A percentile compares a stretch with the other conserved stretches of the same genome.
Conservation (phyloP, 2,329 filamentous ascomycete genomes). For the Gliomastix tumulicola region DNA sequence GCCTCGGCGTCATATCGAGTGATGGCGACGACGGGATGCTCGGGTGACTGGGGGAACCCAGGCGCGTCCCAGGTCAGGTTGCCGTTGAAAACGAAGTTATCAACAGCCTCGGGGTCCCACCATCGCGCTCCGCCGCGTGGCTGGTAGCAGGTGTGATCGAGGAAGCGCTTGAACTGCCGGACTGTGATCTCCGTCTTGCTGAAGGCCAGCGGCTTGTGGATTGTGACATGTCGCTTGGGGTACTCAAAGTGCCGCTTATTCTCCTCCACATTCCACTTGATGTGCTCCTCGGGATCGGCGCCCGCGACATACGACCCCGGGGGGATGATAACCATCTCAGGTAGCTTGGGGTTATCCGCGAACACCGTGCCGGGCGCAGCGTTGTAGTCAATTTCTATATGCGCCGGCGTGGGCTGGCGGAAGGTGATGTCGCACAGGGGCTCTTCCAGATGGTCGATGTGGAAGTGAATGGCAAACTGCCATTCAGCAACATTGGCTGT, state of each 20-base stretch:
- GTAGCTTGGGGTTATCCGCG: constrained; percentile 1
- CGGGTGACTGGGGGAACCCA: constrained; percentile 6
- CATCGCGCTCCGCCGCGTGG: constrained; percentile 7
- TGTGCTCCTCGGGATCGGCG: constrained; percentile 5
- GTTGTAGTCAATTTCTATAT: background rate
- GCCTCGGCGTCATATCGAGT: constrained; percentile 7
- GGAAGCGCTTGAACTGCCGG: constrained; percentile 5
- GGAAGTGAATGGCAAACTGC: background rate
- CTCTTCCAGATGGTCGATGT: background rate
- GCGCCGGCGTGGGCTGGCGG: background rate
- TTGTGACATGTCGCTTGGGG: constrained; percentile 5
- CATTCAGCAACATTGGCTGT: background rate
- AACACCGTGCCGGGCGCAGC: constrained; percentile 5
- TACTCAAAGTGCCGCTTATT: constrained; percentile 3
- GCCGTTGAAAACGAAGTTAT: constrained; percentile 5
- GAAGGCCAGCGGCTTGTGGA: constrained; percentile 6
- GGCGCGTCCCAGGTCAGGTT: constrained; percentile 5
- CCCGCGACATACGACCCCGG: constrained; percentile 6
- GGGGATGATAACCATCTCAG: constrained; percentile 8
- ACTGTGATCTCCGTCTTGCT: constrained; percentile 7
- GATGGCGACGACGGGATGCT: constrained; percentile 7
- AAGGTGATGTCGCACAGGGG: background rate
- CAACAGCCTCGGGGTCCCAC: constrained; percentile 2
- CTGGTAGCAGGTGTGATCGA: constrained; percentile 6
- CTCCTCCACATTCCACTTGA: constrained; percentile 4